Evolutionary conservation across 352 stramenopile species (phyloP).

Genomic region (Pilasporangium apinafurcum): DNA sequence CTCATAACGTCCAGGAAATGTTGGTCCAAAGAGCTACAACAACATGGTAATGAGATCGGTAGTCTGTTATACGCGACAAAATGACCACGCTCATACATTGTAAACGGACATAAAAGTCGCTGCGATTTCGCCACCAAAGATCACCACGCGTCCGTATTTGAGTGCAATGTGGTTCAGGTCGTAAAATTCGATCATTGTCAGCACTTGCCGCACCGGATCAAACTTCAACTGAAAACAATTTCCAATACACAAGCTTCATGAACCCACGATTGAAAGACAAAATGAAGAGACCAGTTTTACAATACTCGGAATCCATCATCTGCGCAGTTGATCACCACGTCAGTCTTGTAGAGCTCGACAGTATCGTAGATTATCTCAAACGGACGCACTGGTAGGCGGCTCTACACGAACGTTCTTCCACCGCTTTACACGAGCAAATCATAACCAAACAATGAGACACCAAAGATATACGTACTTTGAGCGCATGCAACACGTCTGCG

Average conservation of each 20-base stretch:
- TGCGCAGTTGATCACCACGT: conserved; percentile 54
- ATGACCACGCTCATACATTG: conserved; percentile 37
- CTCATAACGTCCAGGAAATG: conserved; percentile 78
- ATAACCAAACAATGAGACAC: neutral
- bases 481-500: conserved; percentile 62
- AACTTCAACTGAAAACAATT: conserved; percentile 71
- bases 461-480: conserved; percentile 40
- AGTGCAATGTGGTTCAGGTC: conserved; percentile 68
- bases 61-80: neutral
- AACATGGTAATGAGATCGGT: neutral
- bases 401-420: conserved; percentile 11
- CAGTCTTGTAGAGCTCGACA: conserved; percentile 47
- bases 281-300: neutral
- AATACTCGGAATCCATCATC: conserved; percentile 67
- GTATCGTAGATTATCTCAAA: conserved; percentile 81
- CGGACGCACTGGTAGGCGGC: conserved; percentile 53
- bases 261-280: neutral
- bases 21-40: conserved; percentile 71
- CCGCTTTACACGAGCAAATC: neutral
- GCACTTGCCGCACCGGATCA: conserved; percentile 55
- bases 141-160: conserved; percentile 77
- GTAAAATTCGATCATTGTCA: conserved; percentile 76
- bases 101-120: conserved; percentile 87
- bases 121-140: conserved; percentile 72
- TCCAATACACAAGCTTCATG: neutral